phyloP scores from a whole-genome alignment of 345 rosid species.

The Eucalyptus guilfoylei region DNA sequence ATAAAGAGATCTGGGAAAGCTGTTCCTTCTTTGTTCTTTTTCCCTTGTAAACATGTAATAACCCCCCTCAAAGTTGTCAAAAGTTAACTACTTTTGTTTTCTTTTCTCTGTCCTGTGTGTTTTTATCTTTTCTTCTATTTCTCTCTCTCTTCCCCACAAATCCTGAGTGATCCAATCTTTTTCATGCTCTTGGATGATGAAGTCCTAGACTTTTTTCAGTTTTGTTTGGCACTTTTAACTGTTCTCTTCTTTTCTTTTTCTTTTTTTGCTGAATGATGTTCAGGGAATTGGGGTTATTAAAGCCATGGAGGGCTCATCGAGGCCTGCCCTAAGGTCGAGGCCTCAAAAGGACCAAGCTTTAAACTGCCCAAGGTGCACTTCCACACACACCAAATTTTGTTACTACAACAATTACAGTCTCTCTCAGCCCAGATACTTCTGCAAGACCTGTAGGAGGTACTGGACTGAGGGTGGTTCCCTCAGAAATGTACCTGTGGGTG shows the following conservation, averaged over 20 bases:
- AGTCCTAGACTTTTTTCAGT: slow-evolving; percentile 1
- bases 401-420: slow-evolving; percentile 54
- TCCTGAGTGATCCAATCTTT: neutral
- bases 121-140: neutral
- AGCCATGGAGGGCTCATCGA: slow-evolving; percentile 12
- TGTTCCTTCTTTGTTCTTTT: neutral
- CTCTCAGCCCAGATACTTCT: slow-evolving; percentile 48
- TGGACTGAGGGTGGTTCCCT: slow-evolving; percentile 58
- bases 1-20: slow-evolving; percentile 3
- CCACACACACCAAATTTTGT: slow-evolving; percentile 42
- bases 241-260: neutral
- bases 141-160: neutral
- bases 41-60: neutral
- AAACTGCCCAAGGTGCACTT: slow-evolving; percentile 50
- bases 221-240: neutral
- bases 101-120: slow-evolving; percentile 3
- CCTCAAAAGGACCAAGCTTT: slow-evolving; percentile 26
- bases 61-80: neutral
- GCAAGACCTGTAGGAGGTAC: slow-evolving; percentile 51
- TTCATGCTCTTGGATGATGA: slow-evolving; percentile 2
- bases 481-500: slow-evolving; percentile 53
- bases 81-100: neutral
- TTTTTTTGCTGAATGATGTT: neutral
- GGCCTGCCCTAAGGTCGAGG: slow-evolving; percentile 1
- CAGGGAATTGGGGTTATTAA: slow-evolving; percentile 22